Percentiles rank a stretch among this genome's conserved stretches.
Evolutionary conservation across 208 protist genomes (phyloP).

Genomic region (Eutreptiella sp.): DNA sequence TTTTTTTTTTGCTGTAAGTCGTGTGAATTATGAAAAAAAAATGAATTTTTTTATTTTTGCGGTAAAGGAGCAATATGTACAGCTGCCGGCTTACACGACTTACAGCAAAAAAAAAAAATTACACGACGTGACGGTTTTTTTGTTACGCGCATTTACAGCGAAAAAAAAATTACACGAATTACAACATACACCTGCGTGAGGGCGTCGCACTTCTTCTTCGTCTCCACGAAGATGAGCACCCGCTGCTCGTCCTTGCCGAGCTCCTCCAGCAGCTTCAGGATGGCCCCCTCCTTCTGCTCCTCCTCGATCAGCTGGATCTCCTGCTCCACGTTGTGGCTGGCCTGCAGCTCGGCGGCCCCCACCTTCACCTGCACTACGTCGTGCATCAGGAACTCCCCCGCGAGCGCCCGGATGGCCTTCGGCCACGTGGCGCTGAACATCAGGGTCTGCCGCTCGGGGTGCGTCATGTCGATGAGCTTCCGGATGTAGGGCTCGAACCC

Average conservation of each 20-base stretch:
- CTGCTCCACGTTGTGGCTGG: slow-evolving; percentile 69
- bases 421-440: slow-evolving; percentile 95
- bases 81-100: no score
- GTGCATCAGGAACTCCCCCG: slow-evolving; percentile 68
- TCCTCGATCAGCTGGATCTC: slow-evolving; percentile 59
- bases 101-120: no score
- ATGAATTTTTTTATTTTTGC: no score
- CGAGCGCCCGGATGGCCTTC: slow-evolving; percentile 67
- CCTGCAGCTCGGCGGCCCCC: slow-evolving; percentile 72
- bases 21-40: no score
- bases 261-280: slow-evolving; percentile 60
- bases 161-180: no score
- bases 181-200: no score
- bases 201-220: slow-evolving; percentile 64
- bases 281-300: slow-evolving; percentile 69
- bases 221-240: slow-evolving; percentile 80
- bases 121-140: no score
- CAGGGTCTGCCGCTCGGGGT: slow-evolving; percentile 90
- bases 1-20: slow-evolving; percentile 62
- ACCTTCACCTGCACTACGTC: slow-evolving; percentile 82
- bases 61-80: no score
- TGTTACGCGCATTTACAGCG: no score
- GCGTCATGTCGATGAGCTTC: slow-evolving; percentile 84
- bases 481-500: slow-evolving; percentile 96
- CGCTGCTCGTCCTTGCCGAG: slow-evolving; percentile 47